These are phyloP conservation scores for Xylona heveae DNA, from an alignment of 495 filamentous ascomycete species.

Conservation along the genomic window DNA sequence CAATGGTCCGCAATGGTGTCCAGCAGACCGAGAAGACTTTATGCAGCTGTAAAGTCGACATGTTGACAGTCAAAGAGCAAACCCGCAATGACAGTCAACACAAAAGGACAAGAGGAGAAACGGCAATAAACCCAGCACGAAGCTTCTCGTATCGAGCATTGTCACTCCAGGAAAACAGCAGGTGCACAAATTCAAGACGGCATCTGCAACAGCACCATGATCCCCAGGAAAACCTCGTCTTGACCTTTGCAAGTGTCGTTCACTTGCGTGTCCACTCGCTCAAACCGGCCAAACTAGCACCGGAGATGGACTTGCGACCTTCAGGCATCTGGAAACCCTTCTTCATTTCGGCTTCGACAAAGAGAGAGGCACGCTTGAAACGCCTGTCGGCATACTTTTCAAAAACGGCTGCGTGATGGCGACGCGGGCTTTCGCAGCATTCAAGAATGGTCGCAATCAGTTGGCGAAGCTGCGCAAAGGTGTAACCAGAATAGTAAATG, in stretches of 20 bases:
- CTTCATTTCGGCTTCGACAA: constrained; percentile 49
- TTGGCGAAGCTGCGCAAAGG: constrained; percentile 58
- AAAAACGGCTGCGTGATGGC: constrained; percentile 69
- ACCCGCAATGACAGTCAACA: too few relatives aligned
- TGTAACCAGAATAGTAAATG: constrained; percentile 83
- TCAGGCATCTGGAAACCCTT: constrained; percentile 24
- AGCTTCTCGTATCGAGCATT: too few relatives aligned
- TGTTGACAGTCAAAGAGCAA: too few relatives aligned
- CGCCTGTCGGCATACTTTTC: constrained; percentile 77
- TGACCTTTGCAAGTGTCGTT: too few relatives aligned
- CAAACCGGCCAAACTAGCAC: too few relatives aligned
- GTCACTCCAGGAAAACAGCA: not conserved
- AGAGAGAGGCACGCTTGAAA: constrained; percentile 64
- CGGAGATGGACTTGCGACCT: too few relatives aligned
- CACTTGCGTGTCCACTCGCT: too few relatives aligned
- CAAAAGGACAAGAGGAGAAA: too few relatives aligned
- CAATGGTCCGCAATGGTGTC: too few relatives aligned
- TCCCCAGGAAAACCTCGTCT: constrained; percentile 1
- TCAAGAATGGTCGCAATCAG: constrained; percentile 59
- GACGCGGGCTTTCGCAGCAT: constrained; percentile 61
- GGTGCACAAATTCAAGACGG: not conserved
- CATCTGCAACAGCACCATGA: not conserved
- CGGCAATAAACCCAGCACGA: too few relatives aligned
- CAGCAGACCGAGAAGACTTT: too few relatives aligned
- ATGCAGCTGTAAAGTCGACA: too few relatives aligned